Percentiles rank a stretch among this genome's conserved stretches.
Evolutionary conservation across 352 stramenopile species (phyloP).

Genomic region (Globisporangium uncinulatum): DNA sequence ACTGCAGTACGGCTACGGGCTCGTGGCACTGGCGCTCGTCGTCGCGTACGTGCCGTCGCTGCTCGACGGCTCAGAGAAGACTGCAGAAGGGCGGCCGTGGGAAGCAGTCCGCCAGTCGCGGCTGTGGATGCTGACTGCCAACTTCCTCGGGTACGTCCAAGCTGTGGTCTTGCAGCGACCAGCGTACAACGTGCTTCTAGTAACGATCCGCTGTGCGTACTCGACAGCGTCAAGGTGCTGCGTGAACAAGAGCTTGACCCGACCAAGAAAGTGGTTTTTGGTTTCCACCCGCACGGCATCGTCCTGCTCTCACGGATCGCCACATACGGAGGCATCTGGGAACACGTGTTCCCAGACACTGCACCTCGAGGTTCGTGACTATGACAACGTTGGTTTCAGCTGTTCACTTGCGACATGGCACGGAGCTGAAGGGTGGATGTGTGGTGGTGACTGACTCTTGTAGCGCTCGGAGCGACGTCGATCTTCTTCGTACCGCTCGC

Average conservation of each 20-base stretch:
- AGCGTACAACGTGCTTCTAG: too few species aligned
- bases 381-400: background rate
- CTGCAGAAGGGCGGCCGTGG: constrained; percentile 28
- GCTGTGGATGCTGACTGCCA: constrained; percentile 30
- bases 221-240: constrained; percentile 21
- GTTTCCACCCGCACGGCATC: constrained; percentile 49
- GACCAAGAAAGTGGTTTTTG: constrained; percentile 31
- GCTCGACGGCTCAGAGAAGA: constrained; percentile 33
- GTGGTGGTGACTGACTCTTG: too few species aligned
- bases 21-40: constrained; percentile 27
- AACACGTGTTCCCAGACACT: constrained; percentile 29
- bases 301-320: constrained; percentile 40
- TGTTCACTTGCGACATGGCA: too few species aligned
- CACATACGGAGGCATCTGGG: constrained; percentile 39
- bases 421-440: background rate
- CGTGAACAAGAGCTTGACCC: constrained; percentile 30
- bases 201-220: too few species aligned
- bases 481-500: constrained; percentile 17
- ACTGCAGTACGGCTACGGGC: constrained; percentile 16
- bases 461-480: constrained; percentile 10
- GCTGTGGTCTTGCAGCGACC: too few species aligned
- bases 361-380: constrained; percentile 8
- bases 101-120: constrained; percentile 21
- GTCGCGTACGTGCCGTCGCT: constrained; percentile 39
- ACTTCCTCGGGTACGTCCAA: constrained; percentile 16